phyloP scores from a whole-genome alignment of 2,329 filamentous ascomycete species.

The Amylocarpus encephaloides region DNA sequence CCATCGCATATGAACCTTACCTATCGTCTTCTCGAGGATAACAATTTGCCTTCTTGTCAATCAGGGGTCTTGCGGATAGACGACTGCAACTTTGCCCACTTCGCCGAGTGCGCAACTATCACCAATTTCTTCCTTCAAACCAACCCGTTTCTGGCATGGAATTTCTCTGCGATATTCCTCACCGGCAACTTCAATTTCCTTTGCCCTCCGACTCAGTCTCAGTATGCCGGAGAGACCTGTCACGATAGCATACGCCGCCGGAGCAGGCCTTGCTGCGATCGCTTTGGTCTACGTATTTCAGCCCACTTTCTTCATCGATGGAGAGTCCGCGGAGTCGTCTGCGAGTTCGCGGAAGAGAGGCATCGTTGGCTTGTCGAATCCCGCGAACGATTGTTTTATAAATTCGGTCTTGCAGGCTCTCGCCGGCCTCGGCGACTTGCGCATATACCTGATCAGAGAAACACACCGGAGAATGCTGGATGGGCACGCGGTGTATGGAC shows the following conservation, averaged over 20 bases:
- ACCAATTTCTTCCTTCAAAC: neutral
- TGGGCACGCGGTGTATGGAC: conserved; percentile 66
- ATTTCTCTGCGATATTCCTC: conserved; percentile 4
- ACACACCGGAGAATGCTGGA: conserved; percentile 78
- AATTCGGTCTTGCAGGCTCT: conserved; percentile 93
- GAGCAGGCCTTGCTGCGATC: conserved; percentile 88
- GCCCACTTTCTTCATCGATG: conserved; percentile 93
- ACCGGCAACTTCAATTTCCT: conserved; percentile 6
- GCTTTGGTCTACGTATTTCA: conserved; percentile 96
- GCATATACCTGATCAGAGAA: conserved; percentile 87
- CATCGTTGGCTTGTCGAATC: conserved; percentile 81
- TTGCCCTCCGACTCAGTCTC: neutral
- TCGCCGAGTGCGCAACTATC: neutral
- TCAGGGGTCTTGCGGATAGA: too few species aligned
- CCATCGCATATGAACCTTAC: too few species aligned
- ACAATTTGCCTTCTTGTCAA: too few species aligned
- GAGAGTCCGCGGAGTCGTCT: conserved; percentile 55
- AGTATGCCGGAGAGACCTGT: conserved; percentile 75
- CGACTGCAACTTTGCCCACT: neutral
- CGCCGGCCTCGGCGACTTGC: conserved; percentile 81
- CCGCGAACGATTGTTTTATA: conserved; percentile 94
- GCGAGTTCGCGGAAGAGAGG: conserved; percentile 63
- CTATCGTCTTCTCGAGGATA: too few species aligned
- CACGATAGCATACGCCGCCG: conserved; percentile 87
- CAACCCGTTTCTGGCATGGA: conserved; percentile 2